phyloP scores from a whole-genome alignment of 495 filamentous ascomycete species.

The Aspergillus nidulans region DNA sequence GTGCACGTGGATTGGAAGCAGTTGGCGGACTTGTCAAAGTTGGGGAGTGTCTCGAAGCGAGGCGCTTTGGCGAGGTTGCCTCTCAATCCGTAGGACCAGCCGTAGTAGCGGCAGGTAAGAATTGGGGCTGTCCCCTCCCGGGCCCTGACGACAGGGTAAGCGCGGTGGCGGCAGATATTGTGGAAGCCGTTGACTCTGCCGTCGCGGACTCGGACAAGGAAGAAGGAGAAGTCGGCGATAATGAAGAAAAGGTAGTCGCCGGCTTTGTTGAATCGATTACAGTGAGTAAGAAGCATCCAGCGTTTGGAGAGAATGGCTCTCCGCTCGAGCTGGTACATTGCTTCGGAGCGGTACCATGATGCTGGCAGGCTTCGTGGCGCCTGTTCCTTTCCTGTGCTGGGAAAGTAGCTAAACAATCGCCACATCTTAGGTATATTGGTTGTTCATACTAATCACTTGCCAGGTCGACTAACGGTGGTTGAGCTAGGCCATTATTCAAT shows the following conservation, averaged over 20 bases:
- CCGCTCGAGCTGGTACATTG: background rate
- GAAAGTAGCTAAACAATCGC: background rate
- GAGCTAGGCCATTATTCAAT: background rate
- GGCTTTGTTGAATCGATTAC: constrained; percentile 26
- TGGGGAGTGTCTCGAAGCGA: constrained; percentile 44
- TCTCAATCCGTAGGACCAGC: constrained; percentile 53
- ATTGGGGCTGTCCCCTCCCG: constrained; percentile 39
- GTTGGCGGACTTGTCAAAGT: constrained; percentile 47
- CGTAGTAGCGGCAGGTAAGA: constrained; percentile 53
- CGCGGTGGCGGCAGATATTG: constrained; percentile 51
- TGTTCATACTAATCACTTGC: no score
- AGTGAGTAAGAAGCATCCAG: constrained; percentile 26
- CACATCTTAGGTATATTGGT: background rate
- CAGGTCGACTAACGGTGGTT: no score
- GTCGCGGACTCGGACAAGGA: constrained; percentile 39
- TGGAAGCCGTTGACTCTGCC: constrained; percentile 30
- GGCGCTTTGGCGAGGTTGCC: constrained; percentile 55
- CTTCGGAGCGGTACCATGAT: background rate
- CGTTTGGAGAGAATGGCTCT: constrained; percentile 9
- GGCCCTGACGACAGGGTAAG: constrained; percentile 45
- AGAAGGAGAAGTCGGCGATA: constrained; percentile 35
- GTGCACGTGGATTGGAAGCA: constrained; percentile 33
- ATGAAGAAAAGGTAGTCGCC: constrained; percentile 30
- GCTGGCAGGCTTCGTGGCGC: background rate
- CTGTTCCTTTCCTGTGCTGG: background rate